Conservation (phyloP, 2,329 filamentous ascomycete species). For the Chaetothyriales sp. region DNA sequence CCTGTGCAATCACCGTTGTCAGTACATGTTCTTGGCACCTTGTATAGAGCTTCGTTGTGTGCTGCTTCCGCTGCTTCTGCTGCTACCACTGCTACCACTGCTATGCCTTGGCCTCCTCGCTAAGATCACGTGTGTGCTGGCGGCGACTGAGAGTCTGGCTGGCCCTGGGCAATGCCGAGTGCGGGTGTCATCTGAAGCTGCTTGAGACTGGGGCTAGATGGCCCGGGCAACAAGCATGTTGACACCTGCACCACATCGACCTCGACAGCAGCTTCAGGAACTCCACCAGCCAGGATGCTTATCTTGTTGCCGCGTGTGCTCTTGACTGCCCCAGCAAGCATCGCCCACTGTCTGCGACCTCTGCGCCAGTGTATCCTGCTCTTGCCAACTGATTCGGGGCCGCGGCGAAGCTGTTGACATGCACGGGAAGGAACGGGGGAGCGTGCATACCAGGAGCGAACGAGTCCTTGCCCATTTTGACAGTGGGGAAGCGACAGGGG, state of each 20-base stretch:
- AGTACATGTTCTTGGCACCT: constrained; percentile 5
- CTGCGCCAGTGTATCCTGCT: not conserved
- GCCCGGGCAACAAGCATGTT: not conserved
- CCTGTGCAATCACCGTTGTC: constrained; percentile 38
- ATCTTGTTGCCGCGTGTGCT: not conserved
- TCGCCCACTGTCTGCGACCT: not conserved
- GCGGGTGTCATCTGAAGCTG: not conserved
- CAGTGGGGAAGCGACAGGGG: not conserved
- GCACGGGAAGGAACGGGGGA: not conserved
- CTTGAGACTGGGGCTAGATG: not conserved
- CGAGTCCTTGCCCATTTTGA: constrained; percentile 17
- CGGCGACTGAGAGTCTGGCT: constrained; percentile 2
- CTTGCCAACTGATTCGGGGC: constrained; percentile 6
- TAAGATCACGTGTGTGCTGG: not conserved
- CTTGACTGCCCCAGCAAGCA: not conserved
- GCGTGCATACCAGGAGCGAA: constrained; percentile 17
- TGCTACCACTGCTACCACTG: no score
- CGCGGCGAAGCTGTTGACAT: constrained; percentile 12
- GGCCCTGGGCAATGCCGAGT: not conserved
- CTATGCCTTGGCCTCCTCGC: no score
- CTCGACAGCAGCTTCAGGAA: not conserved
- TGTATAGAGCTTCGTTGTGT: not conserved
- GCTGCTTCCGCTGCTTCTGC: constrained; percentile 7
- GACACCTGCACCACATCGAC: not conserved
- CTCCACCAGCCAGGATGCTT: not conserved